Percentiles rank a stretch among this genome's conserved stretches.
These are phyloP conservation scores for Citrus inodora DNA, from an alignment of 345 rosid species.

Conservation along the genomic window DNA sequence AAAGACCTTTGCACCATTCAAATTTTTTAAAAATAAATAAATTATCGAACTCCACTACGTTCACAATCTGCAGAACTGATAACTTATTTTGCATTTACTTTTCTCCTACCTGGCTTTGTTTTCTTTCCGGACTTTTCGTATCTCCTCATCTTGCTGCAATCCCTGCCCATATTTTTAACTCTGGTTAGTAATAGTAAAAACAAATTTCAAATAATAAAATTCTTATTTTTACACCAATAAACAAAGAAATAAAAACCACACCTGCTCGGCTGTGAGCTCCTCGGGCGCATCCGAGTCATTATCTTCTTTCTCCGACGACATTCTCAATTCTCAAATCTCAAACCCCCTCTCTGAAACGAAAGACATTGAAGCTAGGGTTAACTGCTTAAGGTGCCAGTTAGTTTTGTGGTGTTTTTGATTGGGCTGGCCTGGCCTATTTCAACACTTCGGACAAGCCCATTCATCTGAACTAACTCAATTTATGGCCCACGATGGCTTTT, in stretches of 20 bases:
- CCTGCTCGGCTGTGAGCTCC: slow-evolving; percentile 81
- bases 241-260: slow-evolving; percentile 4
- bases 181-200: not conserved
- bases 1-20: not conserved
- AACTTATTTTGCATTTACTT: too few species aligned
- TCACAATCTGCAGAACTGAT: not conserved
- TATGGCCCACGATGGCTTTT: not conserved
- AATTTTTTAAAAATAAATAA: too few species aligned
- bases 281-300: slow-evolving; percentile 71
- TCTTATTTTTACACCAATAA: not conserved
- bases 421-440: not conserved
- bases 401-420: not conserved
- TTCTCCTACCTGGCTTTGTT: slow-evolving; percentile 50
- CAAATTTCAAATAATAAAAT: not conserved
- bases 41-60: not conserved
- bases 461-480: not conserved
- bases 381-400: not conserved
- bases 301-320: slow-evolving; percentile 53
- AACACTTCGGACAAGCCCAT: not conserved
- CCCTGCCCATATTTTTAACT: slow-evolving; percentile 38
- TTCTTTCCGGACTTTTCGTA: slow-evolving; percentile 59
- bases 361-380: slow-evolving; percentile 27
- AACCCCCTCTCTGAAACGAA: not conserved
- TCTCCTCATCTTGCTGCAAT: slow-evolving; percentile 48
- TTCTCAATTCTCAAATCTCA: slow-evolving; percentile 11